These are phyloP conservation scores for Rhytidiadelphus loreus DNA, from an alignment of 225 moss, liverwort and hornwort genomes.

Conservation along the genomic window DNA sequence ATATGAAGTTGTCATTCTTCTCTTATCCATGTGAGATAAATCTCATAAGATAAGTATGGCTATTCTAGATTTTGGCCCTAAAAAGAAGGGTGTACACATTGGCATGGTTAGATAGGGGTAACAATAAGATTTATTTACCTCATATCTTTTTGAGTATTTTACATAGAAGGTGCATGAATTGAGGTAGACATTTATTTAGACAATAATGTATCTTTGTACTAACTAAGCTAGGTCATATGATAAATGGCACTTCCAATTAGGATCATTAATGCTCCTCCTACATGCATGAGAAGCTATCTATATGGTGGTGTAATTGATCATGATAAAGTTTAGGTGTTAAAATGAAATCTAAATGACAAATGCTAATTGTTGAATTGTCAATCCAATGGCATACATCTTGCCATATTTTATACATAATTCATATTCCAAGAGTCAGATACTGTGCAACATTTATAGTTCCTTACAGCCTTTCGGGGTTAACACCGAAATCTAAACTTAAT, in stretches of 20 bases:
- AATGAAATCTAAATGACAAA: not conserved
- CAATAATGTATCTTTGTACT: not conserved
- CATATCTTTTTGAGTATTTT: rapidly evolving
- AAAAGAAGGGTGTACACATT: too few relatives aligned
- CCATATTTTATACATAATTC: not conserved
- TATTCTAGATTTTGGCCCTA: rapidly evolving
- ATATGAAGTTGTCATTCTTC: not conserved
- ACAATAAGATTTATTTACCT: not conserved
- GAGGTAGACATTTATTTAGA: not conserved
- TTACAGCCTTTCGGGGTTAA: not conserved
- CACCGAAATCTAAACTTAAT: not conserved
- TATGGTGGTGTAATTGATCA: not conserved
- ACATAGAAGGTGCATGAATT: too few relatives aligned
- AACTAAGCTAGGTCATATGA: not conserved
- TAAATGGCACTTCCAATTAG: not conserved
- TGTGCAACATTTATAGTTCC: not conserved
- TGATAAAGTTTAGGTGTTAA: not conserved
- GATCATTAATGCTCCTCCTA: too few relatives aligned
- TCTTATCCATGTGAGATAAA: not conserved
- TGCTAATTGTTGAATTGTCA: not conserved
- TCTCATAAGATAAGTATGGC: too few relatives aligned
- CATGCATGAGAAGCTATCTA: not conserved
- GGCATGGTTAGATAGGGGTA: rapidly evolving
- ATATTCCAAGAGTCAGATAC: not conserved
- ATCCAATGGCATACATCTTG: not conserved